Percentiles rank a stretch among this genome's conserved stretches.
Evolutionary conservation across 164 flowering plant species (phyloP).

Genomic region (Stephania cephalantha): DNA sequence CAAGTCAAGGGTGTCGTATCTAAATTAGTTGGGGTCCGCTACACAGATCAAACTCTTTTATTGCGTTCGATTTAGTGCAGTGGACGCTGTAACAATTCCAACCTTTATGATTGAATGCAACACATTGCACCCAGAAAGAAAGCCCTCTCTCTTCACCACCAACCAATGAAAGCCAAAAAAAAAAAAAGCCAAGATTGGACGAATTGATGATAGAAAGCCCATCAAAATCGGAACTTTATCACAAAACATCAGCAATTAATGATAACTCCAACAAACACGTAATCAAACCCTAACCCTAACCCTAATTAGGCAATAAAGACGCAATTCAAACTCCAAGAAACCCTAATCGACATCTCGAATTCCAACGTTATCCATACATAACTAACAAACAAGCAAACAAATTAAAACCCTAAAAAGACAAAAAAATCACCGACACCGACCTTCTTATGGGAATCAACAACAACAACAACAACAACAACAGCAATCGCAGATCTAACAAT

Average conservation of each 20-base stretch:
- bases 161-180: background rate
- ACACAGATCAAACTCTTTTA: too few relatives aligned
- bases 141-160: slow-evolving; percentile 1
- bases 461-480: background rate
- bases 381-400: background rate
- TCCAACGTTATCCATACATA: background rate
- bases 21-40: too few relatives aligned
- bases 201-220: background rate
- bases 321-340: background rate
- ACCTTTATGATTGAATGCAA: too few relatives aligned
- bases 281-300: background rate
- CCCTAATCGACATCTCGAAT: background rate
- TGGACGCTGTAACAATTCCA: too few relatives aligned
- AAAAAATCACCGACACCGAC: background rate
- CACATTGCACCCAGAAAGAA: background rate
- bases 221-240: too few relatives aligned
- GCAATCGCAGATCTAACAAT: background rate
- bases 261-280: background rate
- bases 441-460: slow-evolving; percentile 2
- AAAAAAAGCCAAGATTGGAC: background rate
- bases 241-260: too few relatives aligned
- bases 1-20: too few relatives aligned
- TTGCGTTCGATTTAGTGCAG: too few relatives aligned
- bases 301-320: background rate
- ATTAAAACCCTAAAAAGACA: background rate